These are phyloP conservation scores for Cymodocea nodosa DNA, from an alignment of 116 monocot genomes.

Conservation along the genomic window DNA sequence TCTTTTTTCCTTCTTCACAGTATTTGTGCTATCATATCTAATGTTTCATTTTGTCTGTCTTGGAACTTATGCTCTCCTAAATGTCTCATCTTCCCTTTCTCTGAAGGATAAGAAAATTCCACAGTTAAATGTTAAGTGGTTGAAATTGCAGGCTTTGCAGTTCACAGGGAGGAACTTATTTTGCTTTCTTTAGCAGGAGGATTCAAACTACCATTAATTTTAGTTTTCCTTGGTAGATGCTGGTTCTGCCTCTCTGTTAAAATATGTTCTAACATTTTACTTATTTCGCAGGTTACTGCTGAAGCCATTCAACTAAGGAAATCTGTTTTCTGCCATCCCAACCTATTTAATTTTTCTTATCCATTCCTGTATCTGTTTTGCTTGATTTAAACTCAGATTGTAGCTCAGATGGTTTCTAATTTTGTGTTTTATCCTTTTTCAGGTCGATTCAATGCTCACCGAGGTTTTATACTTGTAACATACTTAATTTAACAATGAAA, in stretches of 20 bases:
- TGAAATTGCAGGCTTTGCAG: not conserved
- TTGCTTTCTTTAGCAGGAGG: not conserved
- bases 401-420: not conserved
- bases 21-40: too few species aligned
- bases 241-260: not conserved
- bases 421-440: not conserved
- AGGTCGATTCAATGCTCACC: not conserved
- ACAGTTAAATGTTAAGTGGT: not conserved
- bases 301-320: not conserved
- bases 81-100: too few species aligned
- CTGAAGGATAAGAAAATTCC: too few species aligned
- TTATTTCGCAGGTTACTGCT: constrained; percentile 10
- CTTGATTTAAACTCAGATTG: not conserved
- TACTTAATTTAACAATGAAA: too few species aligned
- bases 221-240: not conserved
- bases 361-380: not conserved
- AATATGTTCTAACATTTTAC: not conserved
- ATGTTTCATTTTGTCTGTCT: too few species aligned
- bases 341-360: not conserved
- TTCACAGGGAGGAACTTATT: not conserved
- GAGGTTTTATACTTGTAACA: too few species aligned
- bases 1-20: too few species aligned
- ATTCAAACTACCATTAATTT: not conserved
- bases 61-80: too few species aligned
- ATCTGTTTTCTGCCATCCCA: not conserved